These are phyloP conservation scores for Cladobotryum protrusum DNA, from an alignment of 2,329 filamentous ascomycete species.

Conservation along the genomic window DNA sequence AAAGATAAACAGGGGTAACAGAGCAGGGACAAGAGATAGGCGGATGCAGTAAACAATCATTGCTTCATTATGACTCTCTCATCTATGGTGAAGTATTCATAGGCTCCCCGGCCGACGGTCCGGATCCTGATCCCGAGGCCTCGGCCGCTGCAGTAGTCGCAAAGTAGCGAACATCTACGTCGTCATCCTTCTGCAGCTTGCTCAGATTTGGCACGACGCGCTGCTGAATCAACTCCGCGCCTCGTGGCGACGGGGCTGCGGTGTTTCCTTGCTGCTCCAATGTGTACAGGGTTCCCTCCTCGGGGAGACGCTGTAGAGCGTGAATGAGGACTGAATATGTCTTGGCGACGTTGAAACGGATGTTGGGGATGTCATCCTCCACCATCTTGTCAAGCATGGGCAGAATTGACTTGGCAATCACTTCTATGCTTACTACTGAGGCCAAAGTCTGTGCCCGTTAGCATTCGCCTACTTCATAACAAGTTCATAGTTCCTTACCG, in stretches of 20 bases:
- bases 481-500: constrained; percentile 55
- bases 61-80: constrained; percentile 44
- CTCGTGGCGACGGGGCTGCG: constrained; percentile 60
- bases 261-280: constrained; percentile 70
- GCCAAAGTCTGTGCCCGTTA: constrained; percentile 67
- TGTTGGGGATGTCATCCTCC: constrained; percentile 93
- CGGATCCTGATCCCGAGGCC: constrained; percentile 35
- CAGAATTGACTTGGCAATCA: constrained; percentile 87
- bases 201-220: constrained; percentile 83
- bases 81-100: constrained; percentile 63
- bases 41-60: constrained; percentile 36
- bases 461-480: neutral
- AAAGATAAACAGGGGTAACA: neutral
- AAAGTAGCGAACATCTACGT: constrained; percentile 97
- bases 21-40: neutral
- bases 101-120: constrained; percentile 42
- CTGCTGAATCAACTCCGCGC: constrained; percentile 75
- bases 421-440: constrained; percentile 84
- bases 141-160: constrained; percentile 77
- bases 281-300: constrained; percentile 77
- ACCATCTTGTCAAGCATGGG: constrained; percentile 95
- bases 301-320: constrained; percentile 85
- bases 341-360: constrained; percentile 98
- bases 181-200: constrained; percentile 94
- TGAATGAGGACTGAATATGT: constrained; percentile 87